These are phyloP conservation scores for Suhomyces coccinellae DNA, from an alignment of 1,139 yeast genomes.

Conservation along the genomic window DNA sequence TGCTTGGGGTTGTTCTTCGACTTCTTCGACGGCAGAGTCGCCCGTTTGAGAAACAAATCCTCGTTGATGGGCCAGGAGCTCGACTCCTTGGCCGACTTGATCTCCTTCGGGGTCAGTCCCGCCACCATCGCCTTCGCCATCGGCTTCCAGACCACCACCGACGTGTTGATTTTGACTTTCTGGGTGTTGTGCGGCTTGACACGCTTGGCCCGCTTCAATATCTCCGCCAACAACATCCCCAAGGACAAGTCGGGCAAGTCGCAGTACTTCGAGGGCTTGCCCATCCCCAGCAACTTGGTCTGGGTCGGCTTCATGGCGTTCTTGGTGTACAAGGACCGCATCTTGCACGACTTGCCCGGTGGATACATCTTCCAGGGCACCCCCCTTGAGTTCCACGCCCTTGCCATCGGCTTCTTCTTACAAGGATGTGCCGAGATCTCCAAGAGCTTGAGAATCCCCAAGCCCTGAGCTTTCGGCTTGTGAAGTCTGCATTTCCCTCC, in stretches of 20 bases:
- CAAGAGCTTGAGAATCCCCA: slow-evolving; percentile 87
- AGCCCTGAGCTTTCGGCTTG: slow-evolving; percentile 48
- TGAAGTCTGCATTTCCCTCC: background rate
- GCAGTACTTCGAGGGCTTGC: slow-evolving; percentile 88
- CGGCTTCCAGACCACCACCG: slow-evolving; percentile 83
- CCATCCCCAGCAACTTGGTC: slow-evolving; percentile 84
- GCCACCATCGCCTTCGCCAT: slow-evolving; percentile 89
- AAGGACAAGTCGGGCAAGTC: slow-evolving; percentile 83
- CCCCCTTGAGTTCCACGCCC: slow-evolving; percentile 71
- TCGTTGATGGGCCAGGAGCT: slow-evolving; percentile 96
- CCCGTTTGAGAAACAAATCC: slow-evolving; percentile 87
- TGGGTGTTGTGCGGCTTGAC: slow-evolving; percentile 94
- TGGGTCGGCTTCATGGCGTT: slow-evolving; percentile 74
- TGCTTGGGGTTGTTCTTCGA: slow-evolving; percentile 90
- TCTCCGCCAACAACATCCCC: slow-evolving; percentile 89
- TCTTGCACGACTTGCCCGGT: slow-evolving; percentile 58
- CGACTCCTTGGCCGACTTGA: slow-evolving; percentile 92
- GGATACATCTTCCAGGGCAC: slow-evolving; percentile 59
- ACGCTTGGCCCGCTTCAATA: slow-evolving; percentile 91
- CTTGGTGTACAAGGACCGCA: slow-evolving; percentile 53
- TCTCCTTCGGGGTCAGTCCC: slow-evolving; percentile 91
- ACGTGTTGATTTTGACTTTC: slow-evolving; percentile 70
- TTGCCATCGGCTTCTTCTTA: slow-evolving; percentile 60
- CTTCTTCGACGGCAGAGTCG: slow-evolving; percentile 95
- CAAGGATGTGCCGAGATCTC: slow-evolving; percentile 94